Base-by-base conservation (phyloP, 306 rosid genomes). In the Adenanthera pavonina region DNA sequence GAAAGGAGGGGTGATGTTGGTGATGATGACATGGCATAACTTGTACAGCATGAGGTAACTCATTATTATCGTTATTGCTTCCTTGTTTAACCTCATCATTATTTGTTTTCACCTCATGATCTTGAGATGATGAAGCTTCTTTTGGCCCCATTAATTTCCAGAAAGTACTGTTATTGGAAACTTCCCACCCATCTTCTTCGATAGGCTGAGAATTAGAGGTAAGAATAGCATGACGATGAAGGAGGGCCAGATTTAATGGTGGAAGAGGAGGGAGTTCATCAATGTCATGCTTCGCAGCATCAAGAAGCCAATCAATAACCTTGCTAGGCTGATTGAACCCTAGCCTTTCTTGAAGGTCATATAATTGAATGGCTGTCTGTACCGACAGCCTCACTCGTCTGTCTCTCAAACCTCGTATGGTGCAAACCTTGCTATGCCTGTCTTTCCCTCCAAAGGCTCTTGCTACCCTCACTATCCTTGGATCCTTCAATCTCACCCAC, bases 361-460 rank as follows among this genome's bases (percentile, higher is more conserved):
- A 95, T 16, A 95, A 78, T 57, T 90, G 92, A 87, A 93, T 92
- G 0, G 99, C 99, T 0, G 99, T 95, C 0, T 95, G 92, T 87
- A 91, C 97, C 0, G 98, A 92, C 20, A 94, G 89, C 67, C 89
- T 90, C 51, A 95, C 97, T 8, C 98, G 79, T 60, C 98, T 80
- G 83, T 95, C 98, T 83, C 97, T 90, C 67, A 94, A 72, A 17
- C 98, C 98, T 85, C 92, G 86, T 54, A 91, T 62, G 3, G 98
- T 94, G 86, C 87, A 89, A 34, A 95, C 98, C 83, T 95, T 95
- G 94, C 98, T 95, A 15, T 95, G 98, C 68, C 98, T 87, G 83
- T 95, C 98, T 75, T 95, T 95, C 11, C 97, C 97, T 72, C 98
- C 98, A 74, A 86, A 91, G 25, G 91, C 95, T 62, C 95, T 82